A percentile compares a stretch with the other conserved stretches of the same genome.
These are phyloP conservation scores for Suillus placidus DNA, from an alignment of 768 basidiomycete genomes.

Conservation along the genomic window DNA sequence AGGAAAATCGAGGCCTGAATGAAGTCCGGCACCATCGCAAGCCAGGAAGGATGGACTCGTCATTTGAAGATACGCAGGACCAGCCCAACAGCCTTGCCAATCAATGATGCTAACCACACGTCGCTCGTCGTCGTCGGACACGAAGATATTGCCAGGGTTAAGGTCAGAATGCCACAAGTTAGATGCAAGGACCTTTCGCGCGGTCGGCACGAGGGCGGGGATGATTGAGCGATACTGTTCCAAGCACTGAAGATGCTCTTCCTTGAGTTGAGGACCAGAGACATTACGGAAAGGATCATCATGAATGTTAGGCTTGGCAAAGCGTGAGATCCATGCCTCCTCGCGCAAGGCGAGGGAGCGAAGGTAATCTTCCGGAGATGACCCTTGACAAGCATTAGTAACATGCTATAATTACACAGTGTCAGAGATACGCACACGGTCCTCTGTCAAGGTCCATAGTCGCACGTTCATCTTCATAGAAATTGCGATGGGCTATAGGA, in stretches of 20 bases:
- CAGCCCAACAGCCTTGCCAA: constrained; percentile 31
- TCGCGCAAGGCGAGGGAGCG: constrained; percentile 25
- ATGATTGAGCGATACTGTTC: constrained; percentile 25
- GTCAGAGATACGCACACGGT: constrained; percentile 32
- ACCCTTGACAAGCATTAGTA: constrained; percentile 17
- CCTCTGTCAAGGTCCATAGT: constrained; percentile 32
- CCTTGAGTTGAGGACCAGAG: constrained; percentile 17
- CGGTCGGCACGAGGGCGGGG: constrained; percentile 28
- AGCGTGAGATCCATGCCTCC: constrained; percentile 20
- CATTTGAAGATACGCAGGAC: constrained; percentile 21
- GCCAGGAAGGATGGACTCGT: constrained; percentile 16
- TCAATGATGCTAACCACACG: constrained; percentile 30
- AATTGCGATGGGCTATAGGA: constrained; percentile 30
- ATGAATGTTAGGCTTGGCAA: constrained; percentile 17
- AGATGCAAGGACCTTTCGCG: constrained; percentile 20
- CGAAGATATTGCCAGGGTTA: constrained; percentile 29
- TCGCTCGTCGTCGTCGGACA: constrained; percentile 19
- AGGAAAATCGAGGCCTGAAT: constrained; percentile 17
- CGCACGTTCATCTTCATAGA: constrained; percentile 31
- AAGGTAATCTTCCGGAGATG: constrained; percentile 22
- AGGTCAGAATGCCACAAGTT: constrained; percentile 36
- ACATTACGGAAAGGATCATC: constrained; percentile 22
- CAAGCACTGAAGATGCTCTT: constrained; percentile 24
- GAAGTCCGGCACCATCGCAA: constrained; percentile 9
- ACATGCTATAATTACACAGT: neutral